Evolutionary conservation across 1,284 basidiomycete species (phyloP).

Genomic region (Ganoderma lingzhi): DNA sequence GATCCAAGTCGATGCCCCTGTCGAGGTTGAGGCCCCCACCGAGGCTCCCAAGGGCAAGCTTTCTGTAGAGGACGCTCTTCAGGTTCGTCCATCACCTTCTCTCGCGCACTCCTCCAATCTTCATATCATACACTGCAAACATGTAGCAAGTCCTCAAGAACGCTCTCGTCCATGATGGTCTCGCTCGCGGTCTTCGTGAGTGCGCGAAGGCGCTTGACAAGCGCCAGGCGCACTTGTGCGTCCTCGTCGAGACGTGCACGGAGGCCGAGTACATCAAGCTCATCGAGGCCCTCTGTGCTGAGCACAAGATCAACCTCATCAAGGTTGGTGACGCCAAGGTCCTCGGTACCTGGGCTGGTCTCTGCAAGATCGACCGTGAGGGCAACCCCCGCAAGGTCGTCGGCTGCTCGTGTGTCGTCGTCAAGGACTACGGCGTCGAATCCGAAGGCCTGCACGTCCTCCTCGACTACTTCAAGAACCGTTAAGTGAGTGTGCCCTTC

Average conservation of each 20-base stretch:
- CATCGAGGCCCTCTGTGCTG: slow-evolving; percentile 98
- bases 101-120: too few species aligned
- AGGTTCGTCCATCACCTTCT: slow-evolving; percentile 56
- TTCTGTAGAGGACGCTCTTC: slow-evolving; percentile 97
- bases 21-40: slow-evolving; percentile 85
- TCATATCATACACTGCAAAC: not conserved
- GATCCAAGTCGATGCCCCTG: slow-evolving; percentile 78
- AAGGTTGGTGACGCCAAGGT: slow-evolving; percentile 98
- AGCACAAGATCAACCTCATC: slow-evolving; percentile 99
- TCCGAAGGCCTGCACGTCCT: slow-evolving; percentile 97
- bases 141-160: slow-evolving; percentile 92
- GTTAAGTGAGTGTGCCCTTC: slow-evolving; percentile 55
- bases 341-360: slow-evolving; percentile 97
- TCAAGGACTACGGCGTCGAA: slow-evolving; percentile 98
- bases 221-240: slow-evolving; percentile 98
- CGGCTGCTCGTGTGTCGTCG: slow-evolving; percentile 96
- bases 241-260: slow-evolving; percentile 98
- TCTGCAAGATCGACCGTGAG: slow-evolving; percentile 99
- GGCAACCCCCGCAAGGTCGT: slow-evolving; percentile 98
- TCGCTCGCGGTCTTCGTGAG: slow-evolving; percentile 97
- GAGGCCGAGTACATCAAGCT: slow-evolving; percentile 99
- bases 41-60: slow-evolving; percentile 95
- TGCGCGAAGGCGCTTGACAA: slow-evolving; percentile 98
- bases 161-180: slow-evolving; percentile 96
- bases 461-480: slow-evolving; percentile 96